A percentile compares a stretch with the other conserved stretches of the same genome.
Evolutionary conservation across 345 rosid species (phyloP).

Genomic region (Populus ilicifolia): DNA sequence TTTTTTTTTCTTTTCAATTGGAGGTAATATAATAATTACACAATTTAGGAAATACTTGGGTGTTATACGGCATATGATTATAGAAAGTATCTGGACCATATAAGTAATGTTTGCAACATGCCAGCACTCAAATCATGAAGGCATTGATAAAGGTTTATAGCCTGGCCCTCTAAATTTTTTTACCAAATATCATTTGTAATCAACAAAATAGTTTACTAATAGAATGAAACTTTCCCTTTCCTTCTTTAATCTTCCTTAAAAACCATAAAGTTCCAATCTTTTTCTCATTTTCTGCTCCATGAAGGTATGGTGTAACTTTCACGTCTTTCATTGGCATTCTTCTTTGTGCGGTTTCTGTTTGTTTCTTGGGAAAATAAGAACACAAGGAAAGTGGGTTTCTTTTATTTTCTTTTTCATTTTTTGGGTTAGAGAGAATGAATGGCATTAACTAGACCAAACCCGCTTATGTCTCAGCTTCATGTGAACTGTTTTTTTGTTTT

Average conservation of each 20-base stretch:
- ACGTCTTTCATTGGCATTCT: not conserved
- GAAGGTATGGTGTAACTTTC: slow-evolving; percentile 3
- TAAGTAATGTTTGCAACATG: too few species aligned
- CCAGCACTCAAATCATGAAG: too few species aligned
- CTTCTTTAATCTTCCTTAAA: slow-evolving; percentile 5
- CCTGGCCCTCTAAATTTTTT: too few species aligned
- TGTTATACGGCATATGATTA: too few species aligned
- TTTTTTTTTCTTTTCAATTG: too few species aligned
- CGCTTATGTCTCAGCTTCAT: not conserved
- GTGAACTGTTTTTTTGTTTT: not conserved
- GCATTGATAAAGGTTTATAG: too few species aligned
- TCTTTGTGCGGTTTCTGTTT: slow-evolving; percentile 1
- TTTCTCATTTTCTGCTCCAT: not conserved
- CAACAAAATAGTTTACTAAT: not conserved
- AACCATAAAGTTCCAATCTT: not conserved
- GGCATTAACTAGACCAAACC: not conserved
- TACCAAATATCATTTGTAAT: not conserved
- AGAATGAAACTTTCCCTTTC: not conserved
- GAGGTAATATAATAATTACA: too few species aligned
- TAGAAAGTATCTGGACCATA: too few species aligned
- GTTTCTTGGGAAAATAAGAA: slow-evolving; percentile 1
- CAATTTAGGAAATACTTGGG: too few species aligned
- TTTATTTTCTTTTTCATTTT: not conserved
- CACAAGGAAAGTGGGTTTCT: not conserved
- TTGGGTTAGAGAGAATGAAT: not conserved